Evolutionary conservation across 768 basidiomycete genomes (phyloP), one percentile per base, ranked within the genome.

Genomic region (Pleurotus citrinopileatus): DNA sequence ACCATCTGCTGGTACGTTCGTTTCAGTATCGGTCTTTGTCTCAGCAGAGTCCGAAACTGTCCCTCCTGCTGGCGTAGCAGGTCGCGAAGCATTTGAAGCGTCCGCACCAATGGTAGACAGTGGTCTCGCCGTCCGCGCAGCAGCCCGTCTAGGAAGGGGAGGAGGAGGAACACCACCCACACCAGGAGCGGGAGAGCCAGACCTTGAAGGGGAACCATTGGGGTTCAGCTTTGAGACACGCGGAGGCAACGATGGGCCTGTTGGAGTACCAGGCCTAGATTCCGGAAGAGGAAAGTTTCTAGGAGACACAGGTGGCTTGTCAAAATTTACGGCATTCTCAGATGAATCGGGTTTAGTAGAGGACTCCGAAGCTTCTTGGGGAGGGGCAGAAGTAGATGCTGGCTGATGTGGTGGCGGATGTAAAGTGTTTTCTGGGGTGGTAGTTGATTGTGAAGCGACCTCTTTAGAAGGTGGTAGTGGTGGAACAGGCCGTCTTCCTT

Each of bases 101-200:
- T 57, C 54, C 12, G 29, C 26, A 20, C 58, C 40, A 10, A 36
- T 23, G 32, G 26, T n/a, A 12, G 54, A 55, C 50, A 65, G 61
- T 23, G 60, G 58, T 9, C 75, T 70, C 10, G 76, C 61, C 4
- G 69, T 70, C 19, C 87, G 75, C 1, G 78, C 81, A 44, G 84
- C 78, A 0, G 87, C 87, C 42, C 87, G 73, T 37, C 84, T 75
- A 0, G 87, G 87, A 20, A 90, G 65, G 2, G 87, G 87, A 0
- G 87, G 87, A 4, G 78, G 76, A 2, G 67, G 61, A 43, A 79
- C 76, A 3, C 62, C 62, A 2, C 69, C n/a, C n/a, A n/a, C 55
- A 28, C 74, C 62, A 26, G 70, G 68, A 2, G 71, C 64, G 37
- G 60, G 60, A 8, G 51, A 58, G 20, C 48, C 60, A 4, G 66